These are phyloP conservation scores for Fusarium chlamydosporum DNA, from an alignment of 2,329 filamentous ascomycete species.

Conservation along the genomic window DNA sequence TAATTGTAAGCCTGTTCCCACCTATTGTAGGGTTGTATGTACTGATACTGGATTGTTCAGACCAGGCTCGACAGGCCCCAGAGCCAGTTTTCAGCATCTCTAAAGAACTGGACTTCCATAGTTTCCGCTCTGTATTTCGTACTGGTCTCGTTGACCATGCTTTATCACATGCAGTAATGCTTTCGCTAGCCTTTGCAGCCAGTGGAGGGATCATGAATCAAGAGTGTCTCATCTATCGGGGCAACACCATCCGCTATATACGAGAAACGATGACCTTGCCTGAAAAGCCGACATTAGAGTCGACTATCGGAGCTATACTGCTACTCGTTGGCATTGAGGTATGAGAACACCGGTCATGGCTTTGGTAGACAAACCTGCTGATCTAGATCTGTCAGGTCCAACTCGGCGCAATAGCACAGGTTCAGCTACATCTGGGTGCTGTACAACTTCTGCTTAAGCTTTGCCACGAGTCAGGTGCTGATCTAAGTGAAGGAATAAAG, in stretches of 20 bases:
- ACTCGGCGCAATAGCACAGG: slow-evolving; percentile 54
- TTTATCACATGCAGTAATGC: slow-evolving; percentile 58
- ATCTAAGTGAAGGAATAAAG: slow-evolving; percentile 58
- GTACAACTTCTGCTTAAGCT: slow-evolving; percentile 55
- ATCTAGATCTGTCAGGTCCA: slow-evolving; percentile 52
- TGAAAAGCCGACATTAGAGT: slow-evolving; percentile 51
- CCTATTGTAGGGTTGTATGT: too few relatives aligned
- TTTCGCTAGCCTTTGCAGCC: slow-evolving; percentile 55
- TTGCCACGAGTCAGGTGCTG: slow-evolving; percentile 49
- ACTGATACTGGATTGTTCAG: slow-evolving; percentile 8
- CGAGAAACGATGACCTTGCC: slow-evolving; percentile 53
- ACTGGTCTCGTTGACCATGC: slow-evolving; percentile 54
- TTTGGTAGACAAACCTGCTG: too few relatives aligned
- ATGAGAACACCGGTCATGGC: slow-evolving; percentile 8
- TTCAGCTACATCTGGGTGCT: slow-evolving; percentile 60
- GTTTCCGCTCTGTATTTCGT: slow-evolving; percentile 55
- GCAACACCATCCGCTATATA: slow-evolving; percentile 53
- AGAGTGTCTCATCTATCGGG: slow-evolving; percentile 57
- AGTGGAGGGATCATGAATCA: slow-evolving; percentile 46
- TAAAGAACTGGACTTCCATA: slow-evolving; percentile 57
- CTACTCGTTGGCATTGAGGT: slow-evolving; percentile 61
- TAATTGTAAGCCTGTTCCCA: slow-evolving; percentile 16
- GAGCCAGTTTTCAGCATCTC: slow-evolving; percentile 57
- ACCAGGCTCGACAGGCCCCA: slow-evolving; percentile 45
- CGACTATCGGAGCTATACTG: slow-evolving; percentile 60